Evolutionary conservation across 345 rosid genomes (phyloP).

Genomic region (Salix purpurea): DNA sequence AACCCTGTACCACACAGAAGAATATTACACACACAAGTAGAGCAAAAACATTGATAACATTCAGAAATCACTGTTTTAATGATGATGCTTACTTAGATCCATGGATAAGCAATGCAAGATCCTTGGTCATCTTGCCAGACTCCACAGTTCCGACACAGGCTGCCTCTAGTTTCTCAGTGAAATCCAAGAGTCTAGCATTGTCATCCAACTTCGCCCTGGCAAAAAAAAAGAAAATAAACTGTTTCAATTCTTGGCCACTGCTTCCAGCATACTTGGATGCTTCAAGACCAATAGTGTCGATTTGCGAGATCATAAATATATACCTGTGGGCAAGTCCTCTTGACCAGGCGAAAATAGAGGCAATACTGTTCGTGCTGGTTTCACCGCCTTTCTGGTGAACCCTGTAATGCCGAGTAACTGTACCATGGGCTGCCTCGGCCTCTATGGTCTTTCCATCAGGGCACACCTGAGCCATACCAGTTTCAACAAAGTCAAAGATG

Average conservation of each 20-base stretch:
- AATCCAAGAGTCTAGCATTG: conserved; percentile 71
- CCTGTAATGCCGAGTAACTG: conserved; percentile 91
- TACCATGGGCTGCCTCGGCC: conserved; percentile 99
- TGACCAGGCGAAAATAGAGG: conserved; percentile 98
- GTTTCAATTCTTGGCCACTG: neutral
- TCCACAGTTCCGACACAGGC: conserved; percentile 86
- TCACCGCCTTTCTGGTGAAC: conserved; percentile 99
- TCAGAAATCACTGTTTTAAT: neutral
- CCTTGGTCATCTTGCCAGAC: conserved; percentile 98
- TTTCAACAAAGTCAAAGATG: neutral
- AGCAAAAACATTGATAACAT: neutral
- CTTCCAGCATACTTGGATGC: neutral
- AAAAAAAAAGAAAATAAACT: conserved; percentile 9
- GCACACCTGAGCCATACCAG: conserved; percentile 62
- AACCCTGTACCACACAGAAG: conserved; percentile 41
- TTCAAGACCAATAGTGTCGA: neutral
- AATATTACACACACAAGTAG: neutral
- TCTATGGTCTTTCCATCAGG: conserved; percentile 98
- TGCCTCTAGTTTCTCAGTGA: conserved; percentile 85
- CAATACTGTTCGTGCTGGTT: conserved; percentile 99
- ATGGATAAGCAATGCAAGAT: conserved; percentile 84
- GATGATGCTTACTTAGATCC: conserved; percentile 60
- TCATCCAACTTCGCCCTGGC: conserved; percentile 87
- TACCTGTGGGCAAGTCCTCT: conserved; percentile 98
- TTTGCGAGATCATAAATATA: neutral